phyloP scores from a whole-genome alignment of 2,329 filamentous ascomycete species.

The Penicillium palitans region DNA sequence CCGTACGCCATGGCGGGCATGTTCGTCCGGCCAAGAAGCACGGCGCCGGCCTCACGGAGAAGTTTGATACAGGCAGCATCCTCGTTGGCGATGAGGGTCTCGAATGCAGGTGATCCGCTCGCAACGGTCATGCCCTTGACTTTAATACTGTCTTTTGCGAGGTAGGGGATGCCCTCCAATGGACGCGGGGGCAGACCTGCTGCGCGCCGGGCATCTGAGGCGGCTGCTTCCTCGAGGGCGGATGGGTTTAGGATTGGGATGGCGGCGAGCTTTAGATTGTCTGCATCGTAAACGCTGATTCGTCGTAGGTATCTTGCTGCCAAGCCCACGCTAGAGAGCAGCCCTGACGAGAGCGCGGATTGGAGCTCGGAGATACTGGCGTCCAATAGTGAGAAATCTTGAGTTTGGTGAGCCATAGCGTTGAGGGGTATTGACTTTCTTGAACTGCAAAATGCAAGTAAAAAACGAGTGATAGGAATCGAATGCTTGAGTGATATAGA shows the following conservation, averaged over 20 bases:
- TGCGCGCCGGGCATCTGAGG: conserved; percentile 49
- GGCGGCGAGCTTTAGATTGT: conserved; percentile 47
- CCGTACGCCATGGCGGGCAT: conserved; percentile 62
- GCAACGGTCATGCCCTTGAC: conserved; percentile 56
- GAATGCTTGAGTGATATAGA: not conserved
- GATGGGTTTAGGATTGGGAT: conserved; percentile 51
- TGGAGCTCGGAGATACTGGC: conserved; percentile 50
- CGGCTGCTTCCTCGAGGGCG: conserved; percentile 50
- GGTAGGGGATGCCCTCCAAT: conserved; percentile 59
- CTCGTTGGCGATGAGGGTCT: conserved; percentile 50
- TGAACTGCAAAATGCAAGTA: not conserved
- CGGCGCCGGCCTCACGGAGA: conserved; percentile 52
- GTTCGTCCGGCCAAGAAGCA: conserved; percentile 58
- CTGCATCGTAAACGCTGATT: conserved; percentile 50
- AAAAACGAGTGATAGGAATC: not conserved
- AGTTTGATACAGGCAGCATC: conserved; percentile 54
- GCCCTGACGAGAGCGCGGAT: conserved; percentile 43
- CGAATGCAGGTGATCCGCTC: conserved; percentile 57
- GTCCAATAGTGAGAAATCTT: conserved; percentile 44
- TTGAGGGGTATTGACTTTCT: not conserved
- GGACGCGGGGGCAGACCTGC: conserved; percentile 38
- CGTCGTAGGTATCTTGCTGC: conserved; percentile 50
- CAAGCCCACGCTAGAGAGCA: conserved; percentile 49
- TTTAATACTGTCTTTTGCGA: conserved; percentile 60
- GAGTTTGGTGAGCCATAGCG: conserved; percentile 12